phyloP scores from a whole-genome alignment of 495 filamentous ascomycete genomes.

The Xylaria acuta region DNA sequence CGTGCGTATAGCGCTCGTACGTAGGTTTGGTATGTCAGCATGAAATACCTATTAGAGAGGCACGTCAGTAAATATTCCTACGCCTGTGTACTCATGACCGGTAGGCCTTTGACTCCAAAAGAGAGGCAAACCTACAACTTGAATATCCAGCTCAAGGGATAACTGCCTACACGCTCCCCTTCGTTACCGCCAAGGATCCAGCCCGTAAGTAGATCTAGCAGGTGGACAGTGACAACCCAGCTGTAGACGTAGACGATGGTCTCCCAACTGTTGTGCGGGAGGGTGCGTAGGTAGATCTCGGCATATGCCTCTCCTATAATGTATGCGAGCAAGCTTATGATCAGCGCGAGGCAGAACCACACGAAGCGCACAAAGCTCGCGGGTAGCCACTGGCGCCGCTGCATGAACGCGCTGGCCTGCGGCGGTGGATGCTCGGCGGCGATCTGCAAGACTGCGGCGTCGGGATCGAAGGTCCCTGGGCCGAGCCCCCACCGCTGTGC shows the following conservation, averaged over 20 bases:
- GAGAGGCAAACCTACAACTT: slow-evolving; percentile 55
- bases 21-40: slow-evolving; percentile 71
- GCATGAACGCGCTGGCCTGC: slow-evolving; percentile 41
- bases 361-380: slow-evolving; percentile 68
- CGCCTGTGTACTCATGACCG: background rate
- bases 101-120: background rate
- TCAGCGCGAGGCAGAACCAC: slow-evolving; percentile 70
- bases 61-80: slow-evolving; percentile 29
- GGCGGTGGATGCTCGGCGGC: slow-evolving; percentile 33
- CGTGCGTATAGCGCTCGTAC: slow-evolving; percentile 72
- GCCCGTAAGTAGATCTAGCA: slow-evolving; percentile 64
- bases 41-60: slow-evolving; percentile 60
- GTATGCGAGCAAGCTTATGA: slow-evolving; percentile 64
- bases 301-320: slow-evolving; percentile 70
- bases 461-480: slow-evolving; percentile 37
- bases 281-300: slow-evolving; percentile 67
- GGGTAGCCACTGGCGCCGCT: slow-evolving; percentile 57
- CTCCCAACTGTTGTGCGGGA: slow-evolving; percentile 67
- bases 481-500: slow-evolving; percentile 42
- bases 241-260: slow-evolving; percentile 71
- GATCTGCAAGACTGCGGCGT: slow-evolving; percentile 36
- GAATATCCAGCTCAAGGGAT: slow-evolving; percentile 68
- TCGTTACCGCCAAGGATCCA: slow-evolving; percentile 67
- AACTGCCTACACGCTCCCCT: slow-evolving; percentile 65
- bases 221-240: slow-evolving; percentile 67